phyloP scores from a whole-genome alignment of 495 filamentous ascomycete species.

The Niebla homalea region DNA sequence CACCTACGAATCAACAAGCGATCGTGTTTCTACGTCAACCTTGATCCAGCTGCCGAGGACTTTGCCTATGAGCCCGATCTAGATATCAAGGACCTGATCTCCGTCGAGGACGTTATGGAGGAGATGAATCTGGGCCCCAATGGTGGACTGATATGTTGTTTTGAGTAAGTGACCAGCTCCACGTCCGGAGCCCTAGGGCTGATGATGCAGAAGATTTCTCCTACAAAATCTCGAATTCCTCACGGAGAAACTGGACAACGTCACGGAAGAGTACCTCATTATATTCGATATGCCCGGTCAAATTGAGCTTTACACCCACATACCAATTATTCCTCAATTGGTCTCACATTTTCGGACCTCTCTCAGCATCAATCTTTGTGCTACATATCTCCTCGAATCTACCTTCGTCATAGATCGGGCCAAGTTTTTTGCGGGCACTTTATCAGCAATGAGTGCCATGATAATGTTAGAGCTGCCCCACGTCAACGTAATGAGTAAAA shows the following conservation, averaged over 20 bases:
- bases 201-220: constrained; percentile 40
- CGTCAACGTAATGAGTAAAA: constrained; percentile 87
- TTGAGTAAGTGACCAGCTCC: constrained; percentile 42
- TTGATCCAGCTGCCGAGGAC: constrained; percentile 88
- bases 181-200: neutral
- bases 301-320: constrained; percentile 96
- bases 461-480: constrained; percentile 94
- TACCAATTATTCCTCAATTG: constrained; percentile 80
- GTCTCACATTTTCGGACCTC: constrained; percentile 68
- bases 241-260: constrained; percentile 68
- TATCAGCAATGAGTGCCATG: constrained; percentile 97
- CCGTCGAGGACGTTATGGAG: constrained; percentile 96
- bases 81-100: constrained; percentile 94
- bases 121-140: constrained; percentile 89
- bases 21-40: constrained; percentile 92
- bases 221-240: constrained; percentile 95
- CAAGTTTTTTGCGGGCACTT: constrained; percentile 91
- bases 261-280: constrained; percentile 89
- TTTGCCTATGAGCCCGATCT: constrained; percentile 88
- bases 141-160: constrained; percentile 93
- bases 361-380: constrained; percentile 80
- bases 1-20: constrained; percentile 80
- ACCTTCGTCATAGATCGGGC: constrained; percentile 90
- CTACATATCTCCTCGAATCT: constrained; percentile 88
- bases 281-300: constrained; percentile 98